phyloP scores from a whole-genome alignment of 75 land plant species.

The Ceratopteris richardii region DNA sequence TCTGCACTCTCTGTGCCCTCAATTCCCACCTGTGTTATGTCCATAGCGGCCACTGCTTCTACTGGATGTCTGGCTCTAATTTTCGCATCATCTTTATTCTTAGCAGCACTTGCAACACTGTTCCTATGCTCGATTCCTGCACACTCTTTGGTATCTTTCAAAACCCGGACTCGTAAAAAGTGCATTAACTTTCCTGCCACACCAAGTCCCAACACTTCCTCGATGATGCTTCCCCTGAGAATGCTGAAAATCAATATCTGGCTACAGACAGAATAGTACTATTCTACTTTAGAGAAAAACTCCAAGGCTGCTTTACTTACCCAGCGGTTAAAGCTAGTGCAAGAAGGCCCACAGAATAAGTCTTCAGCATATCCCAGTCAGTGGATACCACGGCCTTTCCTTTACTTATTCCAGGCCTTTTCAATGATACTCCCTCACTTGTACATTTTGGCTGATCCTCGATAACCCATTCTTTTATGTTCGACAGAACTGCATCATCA shows the following conservation, averaged over 20 bases:
- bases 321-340: conserved; percentile 49
- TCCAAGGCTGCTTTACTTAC: too few species aligned
- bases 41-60: conserved; percentile 14
- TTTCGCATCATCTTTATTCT: conserved; percentile 57
- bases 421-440: conserved; percentile 24
- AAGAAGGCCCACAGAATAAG: conserved; percentile 91
- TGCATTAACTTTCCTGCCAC: conserved; percentile 92
- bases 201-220: conserved; percentile 79
- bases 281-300: too few species aligned
- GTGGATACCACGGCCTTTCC: conserved; percentile 11
- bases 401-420: conserved; percentile 11
- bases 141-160: conserved; percentile 59
- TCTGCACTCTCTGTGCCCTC: conserved; percentile 10
- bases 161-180: conserved; percentile 60
- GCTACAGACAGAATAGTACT: too few species aligned
- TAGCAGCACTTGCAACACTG: conserved; percentile 14
- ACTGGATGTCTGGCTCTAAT: conserved; percentile 30
- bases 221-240: conserved; percentile 73
- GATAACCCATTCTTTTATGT: conserved; percentile 71
- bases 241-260: neutral
- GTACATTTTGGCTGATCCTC: conserved; percentile 38
- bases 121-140: neutral
- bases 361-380: conserved; percentile 72
- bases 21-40: conserved; percentile 22
- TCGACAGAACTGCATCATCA: conserved; percentile 71